Percentiles rank a stretch among this genome's conserved stretches.
Evolutionary conservation across 805 yeast genomes (phyloP).

Genomic region (Citeromyces nyonsensis): DNA sequence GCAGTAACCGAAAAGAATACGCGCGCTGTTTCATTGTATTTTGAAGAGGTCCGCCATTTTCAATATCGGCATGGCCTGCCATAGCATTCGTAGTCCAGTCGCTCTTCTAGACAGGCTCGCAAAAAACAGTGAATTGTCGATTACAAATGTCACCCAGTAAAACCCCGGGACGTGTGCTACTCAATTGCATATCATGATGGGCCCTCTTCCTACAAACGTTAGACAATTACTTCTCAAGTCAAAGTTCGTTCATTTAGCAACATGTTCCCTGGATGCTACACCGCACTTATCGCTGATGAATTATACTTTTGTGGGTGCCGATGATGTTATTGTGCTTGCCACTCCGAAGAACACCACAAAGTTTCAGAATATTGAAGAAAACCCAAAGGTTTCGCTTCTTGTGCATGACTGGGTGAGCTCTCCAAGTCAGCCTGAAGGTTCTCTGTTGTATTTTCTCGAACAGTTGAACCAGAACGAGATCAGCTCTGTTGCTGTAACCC

Average conservation of each 20-base stretch:
- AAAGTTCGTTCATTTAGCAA: conserved; percentile 72
- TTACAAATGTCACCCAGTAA: no score
- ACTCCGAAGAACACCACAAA: conserved; percentile 63
- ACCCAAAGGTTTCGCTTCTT: conserved; percentile 69
- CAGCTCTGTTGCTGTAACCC: conserved; percentile 68
- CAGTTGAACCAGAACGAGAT: conserved; percentile 69
- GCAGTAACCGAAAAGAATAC: no score
- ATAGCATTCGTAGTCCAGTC: no score
- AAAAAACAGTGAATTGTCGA: no score
- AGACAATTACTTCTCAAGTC: conserved; percentile 37
- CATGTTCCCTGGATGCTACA: conserved; percentile 41
- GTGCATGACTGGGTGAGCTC: conserved; percentile 87
- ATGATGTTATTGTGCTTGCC: conserved; percentile 44
- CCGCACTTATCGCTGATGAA: conserved; percentile 93
- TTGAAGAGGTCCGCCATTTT: no score
- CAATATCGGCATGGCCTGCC: no score
- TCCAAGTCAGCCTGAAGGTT: conserved; percentile 15
- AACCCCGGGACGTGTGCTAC: no score
- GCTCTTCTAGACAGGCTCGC: no score
- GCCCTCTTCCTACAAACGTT: conserved; percentile 17
- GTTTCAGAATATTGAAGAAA: conserved; percentile 47
- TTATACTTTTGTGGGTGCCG: conserved; percentile 47
- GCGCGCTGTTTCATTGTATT: no score
- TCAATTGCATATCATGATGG: conserved; percentile 1
- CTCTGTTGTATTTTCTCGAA: conserved; percentile 46